These are phyloP conservation scores for Pseudogymnoascus sp. DNA, from an alignment of 2,329 filamentous ascomycete genomes.

Conservation along the genomic window DNA sequence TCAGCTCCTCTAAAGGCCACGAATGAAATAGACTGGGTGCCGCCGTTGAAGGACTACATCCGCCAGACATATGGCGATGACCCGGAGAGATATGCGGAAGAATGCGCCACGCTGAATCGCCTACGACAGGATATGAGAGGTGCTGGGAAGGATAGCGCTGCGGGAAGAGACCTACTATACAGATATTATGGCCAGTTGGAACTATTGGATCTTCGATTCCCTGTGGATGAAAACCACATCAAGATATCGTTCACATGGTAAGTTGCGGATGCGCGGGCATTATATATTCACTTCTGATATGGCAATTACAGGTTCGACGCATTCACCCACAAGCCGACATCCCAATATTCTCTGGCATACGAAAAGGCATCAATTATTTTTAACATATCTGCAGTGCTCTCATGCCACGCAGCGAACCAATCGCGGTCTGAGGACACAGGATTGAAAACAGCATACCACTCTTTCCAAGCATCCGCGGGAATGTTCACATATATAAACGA, in stretches of 20 bases:
- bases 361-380: constrained; percentile 99
- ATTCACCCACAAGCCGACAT: constrained; percentile 97
- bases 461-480: constrained; percentile 92
- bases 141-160: constrained; percentile 90
- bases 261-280: constrained; percentile 12
- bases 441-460: constrained; percentile 94
- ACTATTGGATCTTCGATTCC: constrained; percentile 85
- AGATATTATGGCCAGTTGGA: constrained; percentile 97
- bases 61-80: constrained; percentile 91
- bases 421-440: constrained; percentile 86
- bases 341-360: constrained; percentile 92
- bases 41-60: constrained; percentile 87
- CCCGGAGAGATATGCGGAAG: constrained; percentile 88
- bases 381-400: constrained; percentile 95
- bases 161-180: constrained; percentile 86
- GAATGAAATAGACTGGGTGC: constrained; percentile 97
- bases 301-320: constrained; percentile 72
- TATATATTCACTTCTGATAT: constrained; percentile 21
- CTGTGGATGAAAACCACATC: constrained; percentile 97
- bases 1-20: constrained; percentile 87
- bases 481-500: constrained; percentile 99
- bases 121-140: constrained; percentile 97
- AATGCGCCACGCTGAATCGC: constrained; percentile 89
- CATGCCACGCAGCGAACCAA: constrained; percentile 89
- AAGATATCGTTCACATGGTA: constrained; percentile 99